These are phyloP conservation scores for Trametes punicea DNA, from an alignment of 768 basidiomycete species.

Conservation along the genomic window DNA sequence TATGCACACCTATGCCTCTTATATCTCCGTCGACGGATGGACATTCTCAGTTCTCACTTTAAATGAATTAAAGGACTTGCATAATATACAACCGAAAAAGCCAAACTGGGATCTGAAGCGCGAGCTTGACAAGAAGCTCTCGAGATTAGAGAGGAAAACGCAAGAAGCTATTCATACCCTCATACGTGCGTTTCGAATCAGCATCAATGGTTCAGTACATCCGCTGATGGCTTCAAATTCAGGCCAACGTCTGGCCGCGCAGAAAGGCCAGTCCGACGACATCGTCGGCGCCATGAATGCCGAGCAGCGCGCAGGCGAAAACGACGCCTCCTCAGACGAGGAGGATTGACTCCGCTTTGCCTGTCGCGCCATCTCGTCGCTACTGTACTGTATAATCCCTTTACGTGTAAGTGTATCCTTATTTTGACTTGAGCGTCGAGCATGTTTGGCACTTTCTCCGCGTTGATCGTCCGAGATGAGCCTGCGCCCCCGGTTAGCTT, in stretches of 20 bases:
- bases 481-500: neutral
- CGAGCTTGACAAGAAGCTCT: conserved; percentile 86
- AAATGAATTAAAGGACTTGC: conserved; percentile 67
- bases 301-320: conserved; percentile 55
- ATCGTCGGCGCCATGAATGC: conserved; percentile 82
- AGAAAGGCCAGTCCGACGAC: conserved; percentile 78
- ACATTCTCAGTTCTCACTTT: neutral
- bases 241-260: conserved; percentile 79
- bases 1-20: conserved; percentile 35
- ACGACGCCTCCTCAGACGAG: conserved; percentile 57
- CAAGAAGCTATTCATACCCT: conserved; percentile 90
- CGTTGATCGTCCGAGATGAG: neutral
- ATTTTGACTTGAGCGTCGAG: conserved; percentile 8
- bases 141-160: conserved; percentile 86
- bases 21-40: neutral
- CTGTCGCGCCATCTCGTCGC: conserved; percentile 12
- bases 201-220: neutral
- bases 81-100: conserved; percentile 96
- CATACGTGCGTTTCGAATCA: conserved; percentile 63
- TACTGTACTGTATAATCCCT: conserved; percentile 12
- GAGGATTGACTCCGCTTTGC: conserved; percentile 43
- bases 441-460: conserved; percentile 8
- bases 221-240: neutral
- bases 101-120: conserved; percentile 96
- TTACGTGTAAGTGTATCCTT: conserved; percentile 21